Base-by-base conservation (phyloP, 2,329 filamentous ascomycete genomes). In the Parastagonospora avenae region DNA sequence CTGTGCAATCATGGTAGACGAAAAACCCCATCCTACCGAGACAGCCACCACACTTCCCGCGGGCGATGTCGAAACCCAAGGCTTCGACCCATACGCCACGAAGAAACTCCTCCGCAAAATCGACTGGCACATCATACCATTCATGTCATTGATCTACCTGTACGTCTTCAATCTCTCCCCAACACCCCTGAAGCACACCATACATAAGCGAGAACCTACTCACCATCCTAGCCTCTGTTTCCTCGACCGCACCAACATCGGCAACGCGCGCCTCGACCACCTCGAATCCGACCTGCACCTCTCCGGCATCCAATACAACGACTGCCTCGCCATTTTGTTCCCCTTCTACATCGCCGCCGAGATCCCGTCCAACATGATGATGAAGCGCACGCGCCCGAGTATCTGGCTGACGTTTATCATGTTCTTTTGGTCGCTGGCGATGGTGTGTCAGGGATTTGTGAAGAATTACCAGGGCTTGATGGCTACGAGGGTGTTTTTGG, bases 141-240 rank as follows among this genome's bases (percentile, higher is more conserved):
- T 85, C 67, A 79, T 86, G 54, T 79, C 82, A 4, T 64, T 86
- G 0, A 77, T 87, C 14, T 86, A 86, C 55, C 71, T 86, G 73
- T 77, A 50, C 52, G 71, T 63, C 52, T 35, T 27, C 24, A n/a
- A 31, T 19, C 2, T 37, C 27, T 16, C 10, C 15, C n/a, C n/a
- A n/a, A n/a, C n/a, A n/a, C n/a, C n/a, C n/a, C n/a, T n/a, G n/a
- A n/a, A n/a, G n/a, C n/a, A 31, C n/a, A 19, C 9, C 39, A 27
- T 27, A n/a, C n/a, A n/a, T n/a, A n/a, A n/a, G n/a, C n/a, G n/a
- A n/a, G n/a, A n/a, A n/a, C n/a, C n/a, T n/a, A n/a, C n/a, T n/a
- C n/a, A 32, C 30, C n/a, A 14, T 27, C n/a, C 1, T 12, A 71
- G 76, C 4, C 72, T 82, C 10, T 81, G 79, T 45, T 84, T 84